Percentiles rank a stretch among this genome's conserved stretches.
Evolutionary conservation across 768 basidiomycete species (phyloP).

Genomic region (Rhodotorula graminis): DNA sequence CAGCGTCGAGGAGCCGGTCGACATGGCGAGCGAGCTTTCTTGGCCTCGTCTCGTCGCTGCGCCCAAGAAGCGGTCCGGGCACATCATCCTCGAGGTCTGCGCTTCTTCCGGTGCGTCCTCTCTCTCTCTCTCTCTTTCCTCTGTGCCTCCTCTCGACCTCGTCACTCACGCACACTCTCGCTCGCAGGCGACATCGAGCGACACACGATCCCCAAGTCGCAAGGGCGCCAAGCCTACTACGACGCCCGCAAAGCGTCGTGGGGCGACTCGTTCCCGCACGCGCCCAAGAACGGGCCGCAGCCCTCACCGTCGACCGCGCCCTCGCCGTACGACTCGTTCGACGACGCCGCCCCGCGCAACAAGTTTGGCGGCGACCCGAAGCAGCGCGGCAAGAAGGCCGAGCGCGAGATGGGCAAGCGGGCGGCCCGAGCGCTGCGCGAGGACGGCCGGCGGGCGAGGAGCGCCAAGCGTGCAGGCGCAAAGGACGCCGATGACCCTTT

Average conservation of each 20-base stretch:
- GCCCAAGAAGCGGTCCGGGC: conserved; percentile 86
- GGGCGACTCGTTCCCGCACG: conserved; percentile 94
- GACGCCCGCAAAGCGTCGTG: conserved; percentile 88
- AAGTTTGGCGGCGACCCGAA: conserved; percentile 31
- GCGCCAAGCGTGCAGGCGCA: conserved; percentile 10
- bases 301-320: conserved; percentile 21
- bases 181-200: conserved; percentile 81
- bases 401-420: conserved; percentile 21
- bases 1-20: conserved; percentile 32
- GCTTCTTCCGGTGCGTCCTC: conserved; percentile 61
- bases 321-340: not conserved
- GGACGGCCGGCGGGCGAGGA: conserved; percentile 4
- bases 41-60: conserved; percentile 91
- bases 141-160: not conserved
- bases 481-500: not conserved
- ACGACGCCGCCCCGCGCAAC: conserved; percentile 1
- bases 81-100: conserved; percentile 86
- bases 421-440: conserved; percentile 20
- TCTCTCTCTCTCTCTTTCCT: conserved; percentile 25
- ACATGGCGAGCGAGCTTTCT: conserved; percentile 60
- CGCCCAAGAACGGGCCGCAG: conserved; percentile 55
- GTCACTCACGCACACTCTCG: not conserved
- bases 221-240: conserved; percentile 91
- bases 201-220: conserved; percentile 82
- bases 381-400: conserved; percentile 29